Percentiles rank a stretch among this genome's conserved stretches.
Conservation (phyloP, 495 filamentous ascomycete genomes). For the Aspergillus haitiensis region DNA sequence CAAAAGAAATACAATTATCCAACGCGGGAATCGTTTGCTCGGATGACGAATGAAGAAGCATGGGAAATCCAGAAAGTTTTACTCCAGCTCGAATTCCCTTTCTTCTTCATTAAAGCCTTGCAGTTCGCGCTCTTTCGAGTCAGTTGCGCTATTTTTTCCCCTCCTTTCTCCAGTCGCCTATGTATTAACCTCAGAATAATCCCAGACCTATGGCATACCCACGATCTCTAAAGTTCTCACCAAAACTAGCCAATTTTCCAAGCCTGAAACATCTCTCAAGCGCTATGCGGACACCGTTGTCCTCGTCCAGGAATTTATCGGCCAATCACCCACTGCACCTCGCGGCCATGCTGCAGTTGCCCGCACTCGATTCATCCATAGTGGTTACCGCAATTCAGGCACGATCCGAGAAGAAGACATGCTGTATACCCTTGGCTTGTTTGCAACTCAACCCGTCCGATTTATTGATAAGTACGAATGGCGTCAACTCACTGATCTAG, state of each 20-base stretch:
- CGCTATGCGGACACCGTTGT: constrained; percentile 64
- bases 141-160: background rate
- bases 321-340: constrained; percentile 46
- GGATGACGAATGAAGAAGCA: constrained; percentile 65
- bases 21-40: constrained; percentile 53
- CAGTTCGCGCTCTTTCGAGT: constrained; percentile 69
- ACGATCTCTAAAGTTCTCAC: constrained; percentile 59
- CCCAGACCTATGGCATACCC: constrained; percentile 65
- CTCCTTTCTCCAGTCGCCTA: background rate
- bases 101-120: constrained; percentile 53
- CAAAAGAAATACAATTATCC: constrained; percentile 51
- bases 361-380: constrained; percentile 68
- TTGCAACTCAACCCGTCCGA: constrained; percentile 57
- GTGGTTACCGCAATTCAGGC: constrained; percentile 55
- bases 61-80: constrained; percentile 54
- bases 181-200: background rate
- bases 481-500: constrained; percentile 60
- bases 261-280: constrained; percentile 52
- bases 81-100: constrained; percentile 57
- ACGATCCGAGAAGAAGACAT: constrained; percentile 65
- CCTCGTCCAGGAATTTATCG: constrained; percentile 57
- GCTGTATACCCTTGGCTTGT: constrained; percentile 66
- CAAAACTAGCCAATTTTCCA: constrained; percentile 58
- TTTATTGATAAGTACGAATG: constrained; percentile 65
- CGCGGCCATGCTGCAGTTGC: constrained; percentile 54